Base-by-base conservation (phyloP, 345 rosid species). In the Eucalyptus globulus region DNA sequence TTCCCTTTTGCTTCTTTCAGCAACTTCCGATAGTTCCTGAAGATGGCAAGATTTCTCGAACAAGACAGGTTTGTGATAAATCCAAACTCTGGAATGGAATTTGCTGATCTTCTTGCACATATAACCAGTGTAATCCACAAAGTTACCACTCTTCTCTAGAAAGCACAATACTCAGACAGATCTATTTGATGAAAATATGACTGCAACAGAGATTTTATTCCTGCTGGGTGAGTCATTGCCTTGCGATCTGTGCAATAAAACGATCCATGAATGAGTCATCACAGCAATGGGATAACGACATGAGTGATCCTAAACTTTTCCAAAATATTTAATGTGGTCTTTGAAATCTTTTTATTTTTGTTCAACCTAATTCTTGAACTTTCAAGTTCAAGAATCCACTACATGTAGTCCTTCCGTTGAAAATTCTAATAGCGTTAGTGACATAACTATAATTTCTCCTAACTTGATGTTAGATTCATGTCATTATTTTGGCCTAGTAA, bases 41-140 rank as follows among this genome's bases (percentile, higher is more conserved):
- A 60, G 99, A 97, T 92, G 99, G 99, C 89, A 95, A 90, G 88
- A 94, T 93, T 88, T 92, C 99, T 53, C 91, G 92, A 89, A 93
- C 93, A 40, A 92, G 98, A 88, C 86, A 96, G 99, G 99, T 97
- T 76, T 76, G 85, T 76, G 29, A 6, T 37, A 37, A 76, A 19
- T 21, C 15, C 9, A 22, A 40, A 40, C 85, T 3, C 47, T 40
- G 16, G 44, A 76, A 76, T 6, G 29, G 26, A 21, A 76, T 76
- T 76, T 76, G 9, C 83, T 76, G 47, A 76, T 76, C 83, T 40
- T 21, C 43, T 76, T 40, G 47, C 85, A 21, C 47, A 11, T 76
- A 21, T 76, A 40, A 76, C 14, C 85, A 40, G 29, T 37, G 29
- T 76, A 76, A 76, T 76, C 47, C 2, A 37, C 47, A 22, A 37